A percentile compares a stretch with the other conserved stretches of the same genome.
phyloP scores from a whole-genome alignment of 1,139 yeast genomes.

The Hansenula lynferdii region DNA sequence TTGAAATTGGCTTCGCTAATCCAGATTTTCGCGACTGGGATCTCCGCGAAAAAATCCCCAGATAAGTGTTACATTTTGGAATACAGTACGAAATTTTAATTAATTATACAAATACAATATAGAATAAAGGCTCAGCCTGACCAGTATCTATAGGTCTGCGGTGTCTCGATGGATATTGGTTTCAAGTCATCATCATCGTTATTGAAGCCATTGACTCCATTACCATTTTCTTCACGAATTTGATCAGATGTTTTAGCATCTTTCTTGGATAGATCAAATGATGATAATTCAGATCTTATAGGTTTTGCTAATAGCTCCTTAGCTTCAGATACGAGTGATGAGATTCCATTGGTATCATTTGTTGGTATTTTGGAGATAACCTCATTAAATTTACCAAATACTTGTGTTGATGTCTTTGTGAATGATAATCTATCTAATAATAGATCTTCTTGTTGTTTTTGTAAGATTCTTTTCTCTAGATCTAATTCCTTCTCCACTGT shows the following conservation, averaged over 20 bases:
- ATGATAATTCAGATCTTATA: slow-evolving; percentile 25
- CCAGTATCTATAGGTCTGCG: slow-evolving; percentile 88
- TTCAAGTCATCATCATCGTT: slow-evolving; percentile 38
- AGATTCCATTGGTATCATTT: no score
- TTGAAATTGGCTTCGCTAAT: neutral
- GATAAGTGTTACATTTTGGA: no score
- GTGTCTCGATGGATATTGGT: slow-evolving; percentile 78
- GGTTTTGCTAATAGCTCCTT: slow-evolving; percentile 49
- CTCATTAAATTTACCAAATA: slow-evolving; percentile 18
- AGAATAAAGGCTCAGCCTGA: slow-evolving; percentile 36
- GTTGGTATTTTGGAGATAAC: slow-evolving; percentile 12
- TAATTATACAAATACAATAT: neutral
- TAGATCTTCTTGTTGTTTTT: slow-evolving; percentile 75
- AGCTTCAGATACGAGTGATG: slow-evolving; percentile 39
- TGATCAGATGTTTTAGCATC: slow-evolving; percentile 12
- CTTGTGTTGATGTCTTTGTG: slow-evolving; percentile 24
- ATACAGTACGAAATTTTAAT: neutral
- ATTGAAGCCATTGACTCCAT: slow-evolving; percentile 4
- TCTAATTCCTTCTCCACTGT: slow-evolving; percentile 77
- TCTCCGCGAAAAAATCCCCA: no score
- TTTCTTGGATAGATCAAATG: slow-evolving; percentile 11
- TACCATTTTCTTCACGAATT: slow-evolving; percentile 9
- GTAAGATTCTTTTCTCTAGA: slow-evolving; percentile 68
- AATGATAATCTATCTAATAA: slow-evolving; percentile 75
- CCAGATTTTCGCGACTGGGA: no score